Conservation (phyloP, 164 flowering plant genomes). For the Sedum album region DNA sequence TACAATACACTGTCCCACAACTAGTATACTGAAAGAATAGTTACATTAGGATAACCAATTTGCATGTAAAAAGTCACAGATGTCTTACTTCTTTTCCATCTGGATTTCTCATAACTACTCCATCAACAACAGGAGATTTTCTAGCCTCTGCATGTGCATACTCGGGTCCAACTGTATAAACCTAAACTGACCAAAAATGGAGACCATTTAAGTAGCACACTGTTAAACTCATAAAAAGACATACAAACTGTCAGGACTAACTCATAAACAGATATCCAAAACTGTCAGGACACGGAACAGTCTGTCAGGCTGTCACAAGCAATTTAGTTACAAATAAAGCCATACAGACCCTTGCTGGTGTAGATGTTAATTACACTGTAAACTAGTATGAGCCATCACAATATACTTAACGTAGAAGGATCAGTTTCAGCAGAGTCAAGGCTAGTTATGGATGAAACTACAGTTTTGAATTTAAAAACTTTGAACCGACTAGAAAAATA, state of each 20-base stretch:
- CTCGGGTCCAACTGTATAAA: conserved; percentile 97
- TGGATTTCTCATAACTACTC: conserved; percentile 97
- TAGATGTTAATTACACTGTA: not conserved
- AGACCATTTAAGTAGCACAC: not conserved
- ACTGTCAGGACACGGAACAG: not conserved
- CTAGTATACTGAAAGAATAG: not conserved
- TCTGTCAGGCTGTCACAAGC: not conserved
- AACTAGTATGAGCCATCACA: not conserved
- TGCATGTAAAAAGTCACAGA: not conserved
- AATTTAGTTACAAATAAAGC: not conserved
- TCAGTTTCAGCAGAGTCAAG: not conserved
- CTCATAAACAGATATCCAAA: not conserved
- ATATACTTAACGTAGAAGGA: not conserved
- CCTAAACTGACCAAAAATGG: conserved; percentile 37
- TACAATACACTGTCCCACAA: not conserved
- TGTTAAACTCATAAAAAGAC: not conserved
- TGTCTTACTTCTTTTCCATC: conserved; percentile 90
- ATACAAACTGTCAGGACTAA: not conserved
- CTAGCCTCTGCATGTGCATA: conserved; percentile 99
- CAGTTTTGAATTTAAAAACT: not conserved
- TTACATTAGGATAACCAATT: not conserved
- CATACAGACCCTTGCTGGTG: not conserved
- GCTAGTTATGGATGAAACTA: conserved; percentile 1
- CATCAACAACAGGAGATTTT: conserved; percentile 99
- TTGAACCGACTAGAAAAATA: not conserved